Conservation (phyloP, 2,329 filamentous ascomycete species). For the Beauveria asiatica region DNA sequence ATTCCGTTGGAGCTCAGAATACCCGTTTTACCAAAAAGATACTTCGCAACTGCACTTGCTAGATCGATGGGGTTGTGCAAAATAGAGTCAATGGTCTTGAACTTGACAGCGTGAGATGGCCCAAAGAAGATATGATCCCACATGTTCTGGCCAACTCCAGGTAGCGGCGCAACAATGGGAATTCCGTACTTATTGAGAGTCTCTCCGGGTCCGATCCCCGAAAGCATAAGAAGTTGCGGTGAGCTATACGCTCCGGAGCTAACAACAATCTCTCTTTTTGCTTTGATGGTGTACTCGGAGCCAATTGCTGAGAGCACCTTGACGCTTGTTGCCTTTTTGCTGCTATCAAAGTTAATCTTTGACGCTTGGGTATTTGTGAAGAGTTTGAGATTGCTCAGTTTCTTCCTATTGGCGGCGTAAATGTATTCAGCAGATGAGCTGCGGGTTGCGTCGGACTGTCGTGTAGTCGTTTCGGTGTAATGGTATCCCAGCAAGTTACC, state of each 20-base stretch:
- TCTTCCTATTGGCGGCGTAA: conserved; percentile 18
- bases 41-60: background rate
- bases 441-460: conserved; percentile 16
- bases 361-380: conserved; percentile 34
- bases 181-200: conserved; percentile 33
- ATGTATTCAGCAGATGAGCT: conserved; percentile 21
- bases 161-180: conserved; percentile 14
- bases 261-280: conserved; percentile 13
- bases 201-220: conserved; percentile 25
- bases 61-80: background rate
- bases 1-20: background rate
- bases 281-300: conserved; percentile 14
- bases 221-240: conserved; percentile 28
- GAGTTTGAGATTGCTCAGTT: conserved; percentile 26
- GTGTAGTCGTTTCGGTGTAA: conserved; percentile 16
- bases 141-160: background rate
- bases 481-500: conserved; percentile 19
- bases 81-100: background rate
- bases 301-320: conserved; percentile 18
- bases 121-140: conserved; percentile 10
- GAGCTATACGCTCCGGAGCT: conserved; percentile 22
- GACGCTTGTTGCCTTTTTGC: conserved; percentile 33
- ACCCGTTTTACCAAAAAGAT: background rate
- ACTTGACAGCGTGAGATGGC: conserved; percentile 8
- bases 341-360: conserved; percentile 33